Evolutionary conservation across 73 alveolate species (phyloP).

Genomic region (Paraurostyla sp.): DNA sequence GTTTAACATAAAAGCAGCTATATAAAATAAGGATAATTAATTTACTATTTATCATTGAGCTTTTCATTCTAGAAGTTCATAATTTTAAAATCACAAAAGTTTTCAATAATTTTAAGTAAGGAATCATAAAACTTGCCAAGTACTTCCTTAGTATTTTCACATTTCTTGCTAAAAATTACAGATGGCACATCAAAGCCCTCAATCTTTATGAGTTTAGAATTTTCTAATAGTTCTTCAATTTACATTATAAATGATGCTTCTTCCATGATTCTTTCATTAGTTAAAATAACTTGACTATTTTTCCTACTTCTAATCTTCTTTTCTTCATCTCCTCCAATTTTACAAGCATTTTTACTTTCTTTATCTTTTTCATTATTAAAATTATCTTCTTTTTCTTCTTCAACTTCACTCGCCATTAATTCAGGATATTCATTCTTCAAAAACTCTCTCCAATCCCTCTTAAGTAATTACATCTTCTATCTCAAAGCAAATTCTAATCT

Average conservation of each 20-base stretch:
- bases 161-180: neutral
- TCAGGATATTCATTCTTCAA: constrained; percentile 32
- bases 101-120: neutral
- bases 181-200: constrained; percentile 44
- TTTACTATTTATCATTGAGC: neutral
- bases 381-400: neutral
- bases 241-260: constrained; percentile 33
- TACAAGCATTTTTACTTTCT: neutral
- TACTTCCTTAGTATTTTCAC: constrained; percentile 1
- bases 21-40: neutral
- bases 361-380: too few relatives aligned
- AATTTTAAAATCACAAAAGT: constrained; percentile 46
- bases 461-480: constrained; percentile 21
- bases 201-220: constrained; percentile 37
- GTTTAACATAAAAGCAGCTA: constrained; percentile 40
- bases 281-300: neutral
- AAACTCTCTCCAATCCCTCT: constrained; percentile 45
- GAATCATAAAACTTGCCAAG: constrained; percentile 9
- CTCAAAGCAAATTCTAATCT: constrained; percentile 22
- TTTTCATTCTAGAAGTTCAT: constrained; percentile 30
- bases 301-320: neutral
- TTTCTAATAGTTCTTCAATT: constrained; percentile 54
- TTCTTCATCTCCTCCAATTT: neutral
- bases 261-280: constrained; percentile 39
- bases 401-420: neutral